phyloP scores from a whole-genome alignment of 2,329 filamentous ascomycete species.

The Botrytis fabae region DNA sequence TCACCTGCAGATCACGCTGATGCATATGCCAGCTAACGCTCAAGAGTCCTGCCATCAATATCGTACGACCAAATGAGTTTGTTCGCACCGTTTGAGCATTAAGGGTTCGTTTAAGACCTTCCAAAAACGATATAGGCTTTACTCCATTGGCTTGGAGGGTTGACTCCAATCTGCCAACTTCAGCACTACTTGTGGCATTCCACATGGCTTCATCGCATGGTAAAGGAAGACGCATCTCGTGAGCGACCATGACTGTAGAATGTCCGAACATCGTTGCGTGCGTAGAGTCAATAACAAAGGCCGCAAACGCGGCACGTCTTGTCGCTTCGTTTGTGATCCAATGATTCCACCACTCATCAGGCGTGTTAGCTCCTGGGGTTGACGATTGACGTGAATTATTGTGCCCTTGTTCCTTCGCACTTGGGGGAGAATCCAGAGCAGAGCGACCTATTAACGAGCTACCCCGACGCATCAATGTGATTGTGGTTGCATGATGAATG shows the following conservation, averaged over 20 bases:
- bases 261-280: conserved; percentile 98
- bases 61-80: conserved; percentile 88
- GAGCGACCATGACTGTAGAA: conserved; percentile 93
- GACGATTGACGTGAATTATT: conserved; percentile 61
- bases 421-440: conserved; percentile 79
- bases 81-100: conserved; percentile 84
- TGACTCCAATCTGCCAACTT: conserved; percentile 81
- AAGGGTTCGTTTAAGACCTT: conserved; percentile 85
- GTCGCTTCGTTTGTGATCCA: conserved; percentile 97
- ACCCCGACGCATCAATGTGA: conserved; percentile 92
- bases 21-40: conserved; percentile 98
- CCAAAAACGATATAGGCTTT: conserved; percentile 83
- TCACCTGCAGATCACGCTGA: conserved; percentile 89
- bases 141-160: conserved; percentile 78
- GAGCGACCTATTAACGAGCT: conserved; percentile 87
- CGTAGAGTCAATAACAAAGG: conserved; percentile 92
- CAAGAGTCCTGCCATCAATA: conserved; percentile 89
- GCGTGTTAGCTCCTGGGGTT: conserved; percentile 65
- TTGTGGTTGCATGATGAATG: conserved; percentile 93
- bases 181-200: conserved; percentile 83
- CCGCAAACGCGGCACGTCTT: conserved; percentile 83
- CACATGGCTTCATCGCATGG: conserved; percentile 93
- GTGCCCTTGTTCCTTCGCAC: conserved; percentile 52
- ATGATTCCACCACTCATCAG: conserved; percentile 90
- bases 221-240: conserved; percentile 87